Conservation (phyloP, 2,329 filamentous ascomycete species). For the Cytospora piceicola region DNA sequence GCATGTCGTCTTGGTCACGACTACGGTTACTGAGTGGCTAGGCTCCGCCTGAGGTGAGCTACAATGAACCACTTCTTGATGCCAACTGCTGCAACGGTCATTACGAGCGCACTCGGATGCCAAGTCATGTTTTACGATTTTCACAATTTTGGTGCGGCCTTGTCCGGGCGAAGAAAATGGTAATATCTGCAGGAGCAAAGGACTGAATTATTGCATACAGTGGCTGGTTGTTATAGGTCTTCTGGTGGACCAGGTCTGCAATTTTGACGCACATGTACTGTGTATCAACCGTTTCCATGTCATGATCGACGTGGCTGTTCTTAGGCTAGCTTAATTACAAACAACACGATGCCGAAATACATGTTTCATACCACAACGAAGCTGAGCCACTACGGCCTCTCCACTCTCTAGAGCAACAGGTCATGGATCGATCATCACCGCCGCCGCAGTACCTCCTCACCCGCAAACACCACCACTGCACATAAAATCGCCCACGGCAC, state of each 20-base stretch:
- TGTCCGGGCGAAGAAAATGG: not conserved
- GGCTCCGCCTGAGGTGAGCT: not conserved
- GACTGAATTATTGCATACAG: not conserved
- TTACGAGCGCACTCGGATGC: not conserved
- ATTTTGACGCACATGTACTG: not conserved
- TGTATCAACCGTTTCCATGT: not conserved
- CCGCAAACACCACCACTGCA: constrained; percentile 27
- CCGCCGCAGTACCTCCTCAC: constrained; percentile 26
- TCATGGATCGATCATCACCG: not conserved
- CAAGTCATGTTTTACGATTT: not conserved
- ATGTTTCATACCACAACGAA: not conserved
- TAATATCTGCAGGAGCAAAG: not conserved
- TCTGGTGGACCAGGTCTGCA: not conserved
- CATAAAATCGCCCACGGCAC: constrained; percentile 31
- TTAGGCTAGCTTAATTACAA: not conserved
- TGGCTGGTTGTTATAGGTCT: not conserved
- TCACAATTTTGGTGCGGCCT: constrained; percentile 5
- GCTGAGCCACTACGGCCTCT: not conserved
- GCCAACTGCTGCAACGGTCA: not conserved
- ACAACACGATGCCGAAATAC: not conserved
- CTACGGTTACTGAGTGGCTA: constrained; percentile 25
- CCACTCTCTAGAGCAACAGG: not conserved
- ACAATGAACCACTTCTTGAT: not conserved
- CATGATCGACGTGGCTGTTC: not conserved
- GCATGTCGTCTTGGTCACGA: constrained; percentile 25